Conservation (phyloP, 2,329 filamentous ascomycete genomes). For the Emericellopsis atlantica region DNA sequence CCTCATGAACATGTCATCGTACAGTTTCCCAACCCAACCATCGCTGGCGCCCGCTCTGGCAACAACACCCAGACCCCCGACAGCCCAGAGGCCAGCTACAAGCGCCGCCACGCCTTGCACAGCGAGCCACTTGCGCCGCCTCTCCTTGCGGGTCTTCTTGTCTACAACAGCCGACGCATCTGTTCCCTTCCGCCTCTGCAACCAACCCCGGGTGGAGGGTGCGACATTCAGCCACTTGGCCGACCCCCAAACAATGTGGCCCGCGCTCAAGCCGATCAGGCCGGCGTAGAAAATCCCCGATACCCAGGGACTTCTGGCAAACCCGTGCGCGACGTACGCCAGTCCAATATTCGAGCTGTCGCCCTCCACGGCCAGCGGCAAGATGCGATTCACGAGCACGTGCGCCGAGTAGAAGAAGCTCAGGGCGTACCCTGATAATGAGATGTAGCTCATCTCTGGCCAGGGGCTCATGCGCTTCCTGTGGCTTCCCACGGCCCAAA, state of each 20-base stretch:
- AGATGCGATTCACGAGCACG: constrained; percentile 59
- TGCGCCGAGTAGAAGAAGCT: constrained; percentile 56
- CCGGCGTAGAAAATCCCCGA: constrained; percentile 59
- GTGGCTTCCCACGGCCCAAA: constrained; percentile 22
- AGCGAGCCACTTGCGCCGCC: constrained; percentile 55
- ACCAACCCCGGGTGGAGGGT: constrained; percentile 39
- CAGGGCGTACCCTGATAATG: constrained; percentile 60
- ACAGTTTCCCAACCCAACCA: constrained; percentile 72
- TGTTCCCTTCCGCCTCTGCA: constrained; percentile 7
- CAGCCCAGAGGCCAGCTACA: constrained; percentile 61
- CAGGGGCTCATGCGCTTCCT: constrained; percentile 32
- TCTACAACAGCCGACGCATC: constrained; percentile 29
- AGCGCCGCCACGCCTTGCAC: constrained; percentile 53
- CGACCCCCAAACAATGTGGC: constrained; percentile 74
- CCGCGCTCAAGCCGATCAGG: constrained; percentile 54
- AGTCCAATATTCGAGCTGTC: constrained; percentile 79
- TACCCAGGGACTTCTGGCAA: constrained; percentile 54
- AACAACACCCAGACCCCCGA: constrained; percentile 67
- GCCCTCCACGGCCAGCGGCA: constrained; percentile 67
- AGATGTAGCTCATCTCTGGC: constrained; percentile 60
- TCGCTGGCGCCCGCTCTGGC: constrained; percentile 55
- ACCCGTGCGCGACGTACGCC: constrained; percentile 74
- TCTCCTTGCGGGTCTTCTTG: constrained; percentile 35
- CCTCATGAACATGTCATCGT: constrained; percentile 50
- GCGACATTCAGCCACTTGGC: constrained; percentile 67